These are phyloP conservation scores for Ophiostoma piceae DNA, from an alignment of 2,329 filamentous ascomycete genomes.

Conservation along the genomic window DNA sequence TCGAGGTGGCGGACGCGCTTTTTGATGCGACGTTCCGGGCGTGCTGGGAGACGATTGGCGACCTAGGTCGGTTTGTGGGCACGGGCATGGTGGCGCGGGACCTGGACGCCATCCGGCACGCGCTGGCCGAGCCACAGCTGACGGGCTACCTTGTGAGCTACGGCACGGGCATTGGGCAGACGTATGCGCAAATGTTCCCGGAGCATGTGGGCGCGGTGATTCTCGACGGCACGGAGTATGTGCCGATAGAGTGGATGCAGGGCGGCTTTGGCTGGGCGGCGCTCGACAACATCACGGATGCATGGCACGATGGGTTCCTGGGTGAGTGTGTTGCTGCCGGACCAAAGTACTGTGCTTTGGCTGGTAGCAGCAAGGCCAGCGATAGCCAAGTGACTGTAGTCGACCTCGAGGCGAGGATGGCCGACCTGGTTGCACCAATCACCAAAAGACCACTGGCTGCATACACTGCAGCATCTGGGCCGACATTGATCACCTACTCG, in stretches of 20 bases:
- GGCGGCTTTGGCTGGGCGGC: conserved; percentile 46
- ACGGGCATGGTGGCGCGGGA: conserved; percentile 47
- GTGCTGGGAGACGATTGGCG: conserved; percentile 41
- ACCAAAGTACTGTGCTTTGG: conserved; percentile 30
- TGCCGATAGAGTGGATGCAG: conserved; percentile 42
- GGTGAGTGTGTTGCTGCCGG: conserved; percentile 47
- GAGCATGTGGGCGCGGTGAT: conserved; percentile 45
- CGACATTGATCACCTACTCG: conserved; percentile 43
- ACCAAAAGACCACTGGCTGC: background rate
- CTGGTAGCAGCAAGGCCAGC: background rate
- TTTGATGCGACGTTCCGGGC: conserved; percentile 42
- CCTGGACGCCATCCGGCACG: conserved; percentile 45
- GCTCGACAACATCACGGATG: conserved; percentile 46
- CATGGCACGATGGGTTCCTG: conserved; percentile 47
- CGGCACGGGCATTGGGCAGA: conserved; percentile 49
- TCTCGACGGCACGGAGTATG: conserved; percentile 46
- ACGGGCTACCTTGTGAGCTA: conserved; percentile 49
- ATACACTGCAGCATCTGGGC: background rate
- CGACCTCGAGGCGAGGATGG: background rate
- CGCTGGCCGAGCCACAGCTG: conserved; percentile 43
- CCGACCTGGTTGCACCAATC: background rate
- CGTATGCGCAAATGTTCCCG: conserved; percentile 48
- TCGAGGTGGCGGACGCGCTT: conserved; percentile 43
- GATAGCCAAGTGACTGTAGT: background rate
- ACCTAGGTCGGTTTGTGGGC: conserved; percentile 43